Base-by-base conservation (phyloP, 2,329 filamentous ascomycete genomes). In the Thielaviopsis ethacetica region DNA sequence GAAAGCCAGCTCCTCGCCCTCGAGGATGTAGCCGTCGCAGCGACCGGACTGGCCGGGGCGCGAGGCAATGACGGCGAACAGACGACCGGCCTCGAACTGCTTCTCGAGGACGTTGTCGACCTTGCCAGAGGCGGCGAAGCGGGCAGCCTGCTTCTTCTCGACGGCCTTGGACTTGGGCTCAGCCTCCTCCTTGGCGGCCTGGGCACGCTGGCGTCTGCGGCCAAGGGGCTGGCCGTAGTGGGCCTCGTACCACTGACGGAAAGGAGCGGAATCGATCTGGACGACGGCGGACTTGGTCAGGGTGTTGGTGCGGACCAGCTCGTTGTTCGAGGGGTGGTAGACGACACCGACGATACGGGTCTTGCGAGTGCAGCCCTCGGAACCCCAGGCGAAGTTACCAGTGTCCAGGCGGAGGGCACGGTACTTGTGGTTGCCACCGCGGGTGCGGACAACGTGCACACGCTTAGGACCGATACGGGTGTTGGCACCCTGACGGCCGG, bases 251-350 rank as follows among this genome's bases (percentile, higher is more conserved):
- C 93, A 98, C 81, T 97, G 91, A 75, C 93, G 84, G 88, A 98
- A 98, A 68, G 93, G 93, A 65, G 93, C 89, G 70, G 94, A 93
- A 77, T 98, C 93, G 78, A 98, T 81, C 83, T 98, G 93, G 75
- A 98, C 88, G 72, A 98, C 88, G 79, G 93, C 93, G 73, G 89
- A 89, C 81, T 91, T 94, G 83, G 93, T 98, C 75, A 98, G 84
- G 80, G 93, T 97, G 86, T 98, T 98, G 78, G 93, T 98, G 73
- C 93, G 93, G 82, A 98, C 91, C 69, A 98, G 84, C 81, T 98
- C 93, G 89, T 98, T 98, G 91, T 98, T 98, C 75, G 91, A 96
- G 65, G 93, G 94, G 80, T 98, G 94, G 88, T 90, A 98, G 74
- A 85, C 86, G 78, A 98, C 94, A 71, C 81, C 90, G 75, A 98